These are phyloP conservation scores for Wickerhamiella infanticola DNA, from an alignment of 1,139 yeast genomes.

Conservation along the genomic window DNA sequence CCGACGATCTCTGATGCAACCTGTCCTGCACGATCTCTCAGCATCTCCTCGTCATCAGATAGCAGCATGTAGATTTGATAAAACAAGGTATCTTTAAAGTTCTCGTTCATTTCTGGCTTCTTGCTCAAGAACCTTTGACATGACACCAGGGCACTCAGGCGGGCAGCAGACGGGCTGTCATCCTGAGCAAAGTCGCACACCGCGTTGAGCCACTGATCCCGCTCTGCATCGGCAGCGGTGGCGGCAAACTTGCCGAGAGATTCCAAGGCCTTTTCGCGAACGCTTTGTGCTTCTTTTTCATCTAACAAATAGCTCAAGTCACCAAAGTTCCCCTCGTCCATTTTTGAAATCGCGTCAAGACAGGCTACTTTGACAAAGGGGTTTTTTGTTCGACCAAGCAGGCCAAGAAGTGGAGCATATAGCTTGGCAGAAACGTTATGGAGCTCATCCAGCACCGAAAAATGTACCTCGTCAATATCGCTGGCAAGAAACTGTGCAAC, in stretches of 20 bases:
- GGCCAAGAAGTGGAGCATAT: not conserved
- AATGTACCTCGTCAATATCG: slow-evolving; percentile 1
- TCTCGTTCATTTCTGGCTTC: not conserved
- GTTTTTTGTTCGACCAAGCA: not conserved
- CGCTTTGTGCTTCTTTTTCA: slow-evolving; percentile 6
- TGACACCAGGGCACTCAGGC: slow-evolving; percentile 9
- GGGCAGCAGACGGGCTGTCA: slow-evolving; percentile 10
- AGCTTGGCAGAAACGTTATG: not conserved
- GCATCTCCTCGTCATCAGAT: slow-evolving; percentile 41
- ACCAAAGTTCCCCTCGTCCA: not conserved
- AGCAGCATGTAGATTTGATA: slow-evolving; percentile 16
- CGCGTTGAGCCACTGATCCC: slow-evolving; percentile 4
- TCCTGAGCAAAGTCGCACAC: slow-evolving; percentile 7
- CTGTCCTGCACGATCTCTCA: slow-evolving; percentile 16
- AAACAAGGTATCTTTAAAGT: slow-evolving; percentile 1
- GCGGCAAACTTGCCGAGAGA: slow-evolving; percentile 1
- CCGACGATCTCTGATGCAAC: slow-evolving; percentile 9
- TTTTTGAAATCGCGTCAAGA: slow-evolving; percentile 1
- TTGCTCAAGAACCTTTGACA: slow-evolving; percentile 4
- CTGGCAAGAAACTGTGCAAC: not conserved
- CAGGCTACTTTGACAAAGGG: not conserved
- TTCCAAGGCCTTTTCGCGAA: slow-evolving; percentile 11
- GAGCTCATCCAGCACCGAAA: not conserved
- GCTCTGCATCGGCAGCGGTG: not conserved
- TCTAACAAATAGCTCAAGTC: slow-evolving; percentile 1